Percentiles rank a stretch among this genome's conserved stretches.
These are phyloP conservation scores for Nemania abortiva DNA, from an alignment of 2,329 filamentous ascomycete genomes.

Conservation along the genomic window DNA sequence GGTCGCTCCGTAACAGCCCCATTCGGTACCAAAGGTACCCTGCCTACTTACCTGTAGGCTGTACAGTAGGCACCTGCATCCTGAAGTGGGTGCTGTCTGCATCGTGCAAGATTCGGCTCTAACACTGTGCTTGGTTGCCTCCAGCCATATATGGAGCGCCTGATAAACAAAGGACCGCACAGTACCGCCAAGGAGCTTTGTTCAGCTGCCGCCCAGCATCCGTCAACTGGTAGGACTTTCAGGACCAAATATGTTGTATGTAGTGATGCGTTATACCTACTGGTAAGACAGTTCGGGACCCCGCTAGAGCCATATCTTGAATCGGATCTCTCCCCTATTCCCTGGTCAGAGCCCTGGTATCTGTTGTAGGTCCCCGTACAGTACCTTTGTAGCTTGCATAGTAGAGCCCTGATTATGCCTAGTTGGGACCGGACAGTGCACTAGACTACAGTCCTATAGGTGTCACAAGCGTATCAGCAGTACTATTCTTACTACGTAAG, in stretches of 20 bases:
- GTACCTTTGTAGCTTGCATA: background rate
- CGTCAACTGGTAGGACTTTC: conserved; percentile 23
- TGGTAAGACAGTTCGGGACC: background rate
- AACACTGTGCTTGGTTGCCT: conserved; percentile 6
- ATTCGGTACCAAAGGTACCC: background rate
- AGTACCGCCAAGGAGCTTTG: background rate
- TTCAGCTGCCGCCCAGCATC: background rate
- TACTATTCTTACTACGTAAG: conserved; percentile 7
- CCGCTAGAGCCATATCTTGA: conserved; percentile 27
- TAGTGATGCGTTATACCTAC: background rate
- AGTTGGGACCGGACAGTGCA: conserved; percentile 14
- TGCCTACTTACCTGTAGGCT: background rate
- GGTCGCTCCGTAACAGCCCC: conserved; percentile 12
- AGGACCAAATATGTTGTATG: conserved; percentile 4
- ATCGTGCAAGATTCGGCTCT: background rate
- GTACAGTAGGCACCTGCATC: background rate
- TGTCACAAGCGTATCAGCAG: background rate
- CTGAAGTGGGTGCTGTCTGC: background rate
- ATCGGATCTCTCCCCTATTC: conserved; percentile 7
- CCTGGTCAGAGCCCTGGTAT: too few relatives aligned
- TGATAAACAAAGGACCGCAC: conserved; percentile 1
- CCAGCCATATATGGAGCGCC: background rate
- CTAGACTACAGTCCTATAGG: background rate
- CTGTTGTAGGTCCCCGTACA: background rate
- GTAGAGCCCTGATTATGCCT: background rate